Evolutionary conservation across 352 stramenopile genomes (phyloP).

Genomic region (Phytopythium montanum): DNA sequence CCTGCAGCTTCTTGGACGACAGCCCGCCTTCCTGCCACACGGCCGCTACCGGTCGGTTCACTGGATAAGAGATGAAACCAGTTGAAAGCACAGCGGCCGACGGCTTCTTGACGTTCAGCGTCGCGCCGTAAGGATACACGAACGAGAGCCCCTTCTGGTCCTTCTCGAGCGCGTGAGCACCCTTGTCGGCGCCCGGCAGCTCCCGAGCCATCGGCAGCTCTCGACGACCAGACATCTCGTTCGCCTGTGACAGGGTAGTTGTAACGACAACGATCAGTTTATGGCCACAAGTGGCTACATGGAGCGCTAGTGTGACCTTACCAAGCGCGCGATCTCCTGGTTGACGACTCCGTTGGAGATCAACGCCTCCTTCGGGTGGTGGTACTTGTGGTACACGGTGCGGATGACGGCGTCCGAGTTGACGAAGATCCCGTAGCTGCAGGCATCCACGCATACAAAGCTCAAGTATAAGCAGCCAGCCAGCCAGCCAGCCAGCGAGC

Average conservation of each 20-base stretch:
- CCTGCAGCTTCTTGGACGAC: constrained; percentile 39
- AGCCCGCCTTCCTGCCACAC: constrained; percentile 85
- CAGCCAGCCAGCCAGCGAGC: too few relatives aligned
- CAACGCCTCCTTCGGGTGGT: constrained; percentile 95
- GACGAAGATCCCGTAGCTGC: constrained; percentile 81
- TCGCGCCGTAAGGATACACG: constrained; percentile 94
- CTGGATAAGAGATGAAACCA: constrained; percentile 94
- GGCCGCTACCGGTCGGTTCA: constrained; percentile 92
- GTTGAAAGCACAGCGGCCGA: constrained; percentile 84
- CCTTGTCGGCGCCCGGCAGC: constrained; percentile 32
- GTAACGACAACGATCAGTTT: too few relatives aligned
- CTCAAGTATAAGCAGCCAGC: too few relatives aligned
- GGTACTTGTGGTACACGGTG: constrained; percentile 96
- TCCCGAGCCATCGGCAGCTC: constrained; percentile 37
- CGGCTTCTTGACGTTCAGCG: constrained; percentile 92
- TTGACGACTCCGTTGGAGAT: constrained; percentile 95
- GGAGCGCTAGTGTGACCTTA: constrained; percentile 9
- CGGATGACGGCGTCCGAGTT: constrained; percentile 89
- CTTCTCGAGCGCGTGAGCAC: constrained; percentile 51
- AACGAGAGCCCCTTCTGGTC: constrained; percentile 90
- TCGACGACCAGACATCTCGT: constrained; percentile 66
- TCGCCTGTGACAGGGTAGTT: constrained; percentile 23
- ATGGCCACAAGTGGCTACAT: too few relatives aligned
- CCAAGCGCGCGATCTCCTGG: constrained; percentile 84
- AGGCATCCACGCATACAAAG: neutral